These are phyloP conservation scores for Podaxis carcinomalis DNA, from an alignment of 768 basidiomycete genomes.

Conservation along the genomic window DNA sequence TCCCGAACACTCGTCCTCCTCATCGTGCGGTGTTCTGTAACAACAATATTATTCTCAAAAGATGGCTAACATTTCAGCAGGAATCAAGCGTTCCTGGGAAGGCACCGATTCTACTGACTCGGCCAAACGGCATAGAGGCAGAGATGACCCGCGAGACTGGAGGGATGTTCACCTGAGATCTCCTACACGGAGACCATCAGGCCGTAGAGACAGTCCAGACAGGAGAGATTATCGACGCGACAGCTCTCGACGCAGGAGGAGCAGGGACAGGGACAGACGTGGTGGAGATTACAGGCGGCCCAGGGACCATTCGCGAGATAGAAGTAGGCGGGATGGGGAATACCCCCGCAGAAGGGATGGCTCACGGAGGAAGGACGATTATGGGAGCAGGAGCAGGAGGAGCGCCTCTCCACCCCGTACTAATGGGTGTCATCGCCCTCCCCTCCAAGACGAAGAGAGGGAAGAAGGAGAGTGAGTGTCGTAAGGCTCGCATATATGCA, in stretches of 20 bases:
- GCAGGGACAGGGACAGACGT: conserved; percentile 30
- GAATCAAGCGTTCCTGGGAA: conserved; percentile 78
- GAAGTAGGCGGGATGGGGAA: conserved; percentile 18
- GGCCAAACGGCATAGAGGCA: conserved; percentile 53
- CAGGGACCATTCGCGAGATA: conserved; percentile 16
- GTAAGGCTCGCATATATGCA: conserved; percentile 17
- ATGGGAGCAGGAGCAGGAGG: conserved; percentile 18
- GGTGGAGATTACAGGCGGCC: conserved; percentile 10
- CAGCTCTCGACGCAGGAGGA: conserved; percentile 25
- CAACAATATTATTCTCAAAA: conserved; percentile 26
- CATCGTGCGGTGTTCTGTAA: conserved; percentile 14
- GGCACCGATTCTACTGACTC: conserved; percentile 37
- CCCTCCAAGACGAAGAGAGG: conserved; percentile 50
- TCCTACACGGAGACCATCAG: conserved; percentile 24
- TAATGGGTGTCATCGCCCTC: conserved; percentile 18
- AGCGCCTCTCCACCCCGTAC: conserved; percentile 21
- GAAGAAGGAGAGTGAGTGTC: conserved; percentile 95
- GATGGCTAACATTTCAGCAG: conserved; percentile 84
- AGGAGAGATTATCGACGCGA: conserved; percentile 22
- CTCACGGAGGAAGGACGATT: conserved; percentile 12
- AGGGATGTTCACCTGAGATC: conserved; percentile 60
- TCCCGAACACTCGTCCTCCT: conserved; percentile 6
- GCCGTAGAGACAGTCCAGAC: conserved; percentile 32
- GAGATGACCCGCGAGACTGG: conserved; percentile 61
- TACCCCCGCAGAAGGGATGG: conserved; percentile 4